Base-by-base conservation (phyloP, 345 rosid species). In the Eutrema japonicum region DNA sequence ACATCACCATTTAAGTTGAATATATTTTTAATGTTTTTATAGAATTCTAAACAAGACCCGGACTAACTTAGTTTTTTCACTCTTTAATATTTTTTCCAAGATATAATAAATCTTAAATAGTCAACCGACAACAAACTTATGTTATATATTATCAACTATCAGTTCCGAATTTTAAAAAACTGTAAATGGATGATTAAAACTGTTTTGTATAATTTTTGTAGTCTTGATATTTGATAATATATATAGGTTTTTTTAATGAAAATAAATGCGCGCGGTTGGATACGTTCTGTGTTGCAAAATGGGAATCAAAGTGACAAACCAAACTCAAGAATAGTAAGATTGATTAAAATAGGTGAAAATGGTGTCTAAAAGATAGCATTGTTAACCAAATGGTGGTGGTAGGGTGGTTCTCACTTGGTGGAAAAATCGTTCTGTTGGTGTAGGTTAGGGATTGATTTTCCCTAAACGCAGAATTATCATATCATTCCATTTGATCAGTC, bases 221-320 rank as follows among this genome's bases (percentile, higher is more conserved):
- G 22, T 18, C 22, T 18, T 18, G 22, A 18, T 18, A 29, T 29
- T 29, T 29, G 38, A 36, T 36, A 36, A 36, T 36, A 6, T 36
- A 36, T 18, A 18, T 18, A 18, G 22, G 22, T 36, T 1, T 5
- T 36, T 36, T 36, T 36, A 29, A 29, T 29, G 32, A 29, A 29
- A 29, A 29, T 29, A 4, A 2, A 4, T 4, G 32, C 32, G 32
- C 32, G 32, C 4, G 3, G 32, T 0, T 29, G 4, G 49, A 45
- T n/a, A 45, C 16, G 66, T 41, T 26, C 13, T 10, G n/a, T 60
- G 22, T 29, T 26, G 66, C 50, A 42, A 40, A 61, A 41, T 27
- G 49, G 36, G 66, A 41, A 47, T 32, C 68, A 46, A 47, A 47
- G 43, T 48, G 40, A 64, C 38, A 47, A 64, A 33, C 10, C 49